Evolutionary conservation across 805 yeast species (phyloP).

Genomic region (Dipodascopsis uninucleata): DNA sequence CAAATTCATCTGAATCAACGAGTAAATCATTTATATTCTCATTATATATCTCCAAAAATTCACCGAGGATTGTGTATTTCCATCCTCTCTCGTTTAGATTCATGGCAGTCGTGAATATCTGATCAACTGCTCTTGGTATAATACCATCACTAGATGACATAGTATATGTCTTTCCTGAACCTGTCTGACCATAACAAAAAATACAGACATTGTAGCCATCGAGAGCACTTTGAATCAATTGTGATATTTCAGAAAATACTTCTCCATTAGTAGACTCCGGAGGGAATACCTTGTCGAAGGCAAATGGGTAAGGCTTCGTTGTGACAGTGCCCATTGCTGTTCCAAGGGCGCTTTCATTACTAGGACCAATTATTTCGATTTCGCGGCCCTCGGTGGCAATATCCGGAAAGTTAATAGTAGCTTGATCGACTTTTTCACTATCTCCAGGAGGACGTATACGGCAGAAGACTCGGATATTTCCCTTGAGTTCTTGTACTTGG

Average conservation of each 20-base stretch:
- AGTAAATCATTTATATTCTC: conserved; percentile 74
- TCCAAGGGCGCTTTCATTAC: conserved; percentile 20
- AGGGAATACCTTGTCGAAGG: conserved; percentile 76
- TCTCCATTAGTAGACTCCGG: conserved; percentile 51
- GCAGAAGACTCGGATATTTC: conserved; percentile 88
- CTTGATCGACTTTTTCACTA: conserved; percentile 26
- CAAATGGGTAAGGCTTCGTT: conserved; percentile 44
- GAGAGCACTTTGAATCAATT: conserved; percentile 75
- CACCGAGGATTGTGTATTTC: conserved; percentile 61
- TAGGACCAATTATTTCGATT: conserved; percentile 29
- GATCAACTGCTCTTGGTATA: conserved; percentile 69
- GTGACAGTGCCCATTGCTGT: conserved; percentile 28
- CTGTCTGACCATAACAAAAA: conserved; percentile 96
- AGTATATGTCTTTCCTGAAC: conserved; percentile 90
- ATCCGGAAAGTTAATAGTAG: conserved; percentile 38
- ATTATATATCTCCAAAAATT: conserved; percentile 85
- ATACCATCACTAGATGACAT: conserved; percentile 76
- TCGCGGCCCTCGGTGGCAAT: conserved; percentile 29
- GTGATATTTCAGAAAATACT: conserved; percentile 80
- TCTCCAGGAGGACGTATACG: conserved; percentile 62
- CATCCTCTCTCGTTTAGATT: conserved; percentile 54
- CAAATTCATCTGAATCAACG: conserved; percentile 30
- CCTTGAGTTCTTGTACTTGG: conserved; percentile 77
- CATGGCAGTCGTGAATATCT: conserved; percentile 59
- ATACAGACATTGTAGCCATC: conserved; percentile 92